These are phyloP conservation scores for Zychaea mexicana DNA, from an alignment of 371 early-diverging fungal species.

Conservation along the genomic window DNA sequence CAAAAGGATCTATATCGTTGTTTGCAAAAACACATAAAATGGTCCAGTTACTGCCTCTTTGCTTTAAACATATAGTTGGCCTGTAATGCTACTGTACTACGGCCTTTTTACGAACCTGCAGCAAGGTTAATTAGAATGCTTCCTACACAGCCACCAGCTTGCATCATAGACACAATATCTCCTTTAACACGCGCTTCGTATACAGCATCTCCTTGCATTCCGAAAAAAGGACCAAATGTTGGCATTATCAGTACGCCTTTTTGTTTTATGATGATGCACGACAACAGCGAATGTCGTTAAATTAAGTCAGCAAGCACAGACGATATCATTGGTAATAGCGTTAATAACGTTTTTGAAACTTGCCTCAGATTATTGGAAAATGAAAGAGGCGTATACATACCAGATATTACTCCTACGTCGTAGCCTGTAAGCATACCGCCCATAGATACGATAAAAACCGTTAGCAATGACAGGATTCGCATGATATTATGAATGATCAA, in stretches of 20 bases:
- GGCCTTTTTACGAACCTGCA: constrained; percentile 26
- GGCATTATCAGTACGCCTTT: constrained; percentile 49
- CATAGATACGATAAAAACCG: constrained; percentile 40
- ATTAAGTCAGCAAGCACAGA: not conserved
- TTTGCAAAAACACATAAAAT: too few relatives aligned
- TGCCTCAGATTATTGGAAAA: constrained; percentile 21
- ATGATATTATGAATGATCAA: too few relatives aligned
- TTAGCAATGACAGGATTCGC: constrained; percentile 34
- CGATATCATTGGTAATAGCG: too few relatives aligned
- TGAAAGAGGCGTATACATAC: not conserved
- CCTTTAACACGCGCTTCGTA: constrained; percentile 37
- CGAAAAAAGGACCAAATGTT: constrained; percentile 38
- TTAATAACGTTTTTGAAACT: too few relatives aligned
- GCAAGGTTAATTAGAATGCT: constrained; percentile 39
- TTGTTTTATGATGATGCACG: not conserved
- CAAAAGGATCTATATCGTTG: constrained; percentile 31
- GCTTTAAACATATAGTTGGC: too few relatives aligned
- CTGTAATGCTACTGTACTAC: too few relatives aligned
- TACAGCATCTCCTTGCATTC: constrained; percentile 25
- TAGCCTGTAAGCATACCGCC: constrained; percentile 53
- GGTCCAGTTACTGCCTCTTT: too few relatives aligned
- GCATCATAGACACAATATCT: constrained; percentile 41
- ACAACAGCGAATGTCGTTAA: not conserved
- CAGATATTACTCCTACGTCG: constrained; percentile 38
- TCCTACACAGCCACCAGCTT: constrained; percentile 50